Evolutionary conservation across 768 basidiomycete genomes (phyloP).

Genomic region (Boletus bicolor): DNA sequence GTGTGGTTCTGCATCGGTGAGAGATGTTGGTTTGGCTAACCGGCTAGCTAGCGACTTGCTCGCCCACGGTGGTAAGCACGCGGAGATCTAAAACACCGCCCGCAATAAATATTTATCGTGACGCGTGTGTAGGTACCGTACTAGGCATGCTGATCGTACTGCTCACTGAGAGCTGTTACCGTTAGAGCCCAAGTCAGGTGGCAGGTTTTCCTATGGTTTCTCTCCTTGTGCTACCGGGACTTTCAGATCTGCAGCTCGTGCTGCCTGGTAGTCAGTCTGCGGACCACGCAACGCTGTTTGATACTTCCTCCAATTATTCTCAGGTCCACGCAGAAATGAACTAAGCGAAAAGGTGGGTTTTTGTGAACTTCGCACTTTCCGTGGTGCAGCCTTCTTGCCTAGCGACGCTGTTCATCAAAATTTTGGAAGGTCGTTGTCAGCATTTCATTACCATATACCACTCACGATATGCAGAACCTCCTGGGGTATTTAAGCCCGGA

Average conservation of each 20-base stretch:
- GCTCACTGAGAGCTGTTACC: background rate
- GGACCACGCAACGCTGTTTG: background rate
- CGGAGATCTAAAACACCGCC: too few species aligned
- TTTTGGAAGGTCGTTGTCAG: background rate
- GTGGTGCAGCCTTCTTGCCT: background rate
- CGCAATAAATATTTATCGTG: background rate
- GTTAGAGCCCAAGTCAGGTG: background rate
- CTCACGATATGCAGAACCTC: background rate
- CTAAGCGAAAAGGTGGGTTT: background rate
- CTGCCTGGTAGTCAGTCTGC: background rate
- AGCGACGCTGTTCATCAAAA: background rate
- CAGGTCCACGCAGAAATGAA: background rate
- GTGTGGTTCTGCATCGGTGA: constrained; percentile 3
- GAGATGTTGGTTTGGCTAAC: background rate
- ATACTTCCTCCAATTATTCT: background rate
- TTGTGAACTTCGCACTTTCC: background rate
- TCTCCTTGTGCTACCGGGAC: background rate
- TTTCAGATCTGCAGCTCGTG: background rate
- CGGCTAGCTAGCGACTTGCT: too few species aligned
- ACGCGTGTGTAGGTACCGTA: background rate
- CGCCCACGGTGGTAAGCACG: too few species aligned
- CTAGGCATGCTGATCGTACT: background rate
- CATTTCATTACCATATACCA: background rate
- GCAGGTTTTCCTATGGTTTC: background rate
- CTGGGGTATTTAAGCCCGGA: constrained; percentile 9